Base-by-base conservation (phyloP, 345 rosid genomes). In the Salix dunnii region DNA sequence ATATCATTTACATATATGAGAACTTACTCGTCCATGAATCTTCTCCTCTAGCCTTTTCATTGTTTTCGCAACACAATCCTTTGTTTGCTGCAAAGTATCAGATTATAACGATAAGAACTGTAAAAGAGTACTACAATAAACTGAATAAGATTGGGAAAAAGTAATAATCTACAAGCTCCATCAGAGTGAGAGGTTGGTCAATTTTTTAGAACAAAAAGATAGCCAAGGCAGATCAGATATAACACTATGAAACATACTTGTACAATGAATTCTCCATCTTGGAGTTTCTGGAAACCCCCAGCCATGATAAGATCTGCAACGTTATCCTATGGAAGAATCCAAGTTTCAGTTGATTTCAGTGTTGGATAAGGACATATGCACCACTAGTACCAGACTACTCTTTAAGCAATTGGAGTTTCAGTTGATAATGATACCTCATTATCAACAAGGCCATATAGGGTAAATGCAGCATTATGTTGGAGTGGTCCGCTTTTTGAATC, bases 381-480 rank as follows among this genome's bases (percentile, higher is more conserved):
- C 27, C 23, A 23, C 11, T 28, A 58, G 28, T 11, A 10, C 14
- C 25, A 12, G 63, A 10, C 25, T 58, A 58, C 23, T 58, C 14
- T 23, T 23, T 31, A 68, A 70, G 14, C 61, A 14, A n/a, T n/a
- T n/a, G n/a, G n/a, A n/a, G n/a, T n/a, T n/a, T n/a, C n/a, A n/a
- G n/a, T n/a, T n/a, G n/a, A n/a, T n/a, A n/a, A n/a, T n/a, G n/a
- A 12, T 84, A 93, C 97, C 90, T 90, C 96, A 79, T 87, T 93
- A 73, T 93, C 91, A 69, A 93, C 91, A 79, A 92, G 88, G 60
- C 92, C 92, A 81, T 85, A 91, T n/a, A 91, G 79, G 42, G 92
- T 85, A 84, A 89, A 89, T 48, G 91, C 92, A 73, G 94, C 91
- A 83, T 91, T 93, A 76, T 89, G 97, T 81, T 91, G 96, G 80